A percentile compares a stretch with the other conserved stretches of the same genome.
phyloP scores from a whole-genome alignment of 2,329 filamentous ascomycete genomes.

The Colletotrichum falcatum region DNA sequence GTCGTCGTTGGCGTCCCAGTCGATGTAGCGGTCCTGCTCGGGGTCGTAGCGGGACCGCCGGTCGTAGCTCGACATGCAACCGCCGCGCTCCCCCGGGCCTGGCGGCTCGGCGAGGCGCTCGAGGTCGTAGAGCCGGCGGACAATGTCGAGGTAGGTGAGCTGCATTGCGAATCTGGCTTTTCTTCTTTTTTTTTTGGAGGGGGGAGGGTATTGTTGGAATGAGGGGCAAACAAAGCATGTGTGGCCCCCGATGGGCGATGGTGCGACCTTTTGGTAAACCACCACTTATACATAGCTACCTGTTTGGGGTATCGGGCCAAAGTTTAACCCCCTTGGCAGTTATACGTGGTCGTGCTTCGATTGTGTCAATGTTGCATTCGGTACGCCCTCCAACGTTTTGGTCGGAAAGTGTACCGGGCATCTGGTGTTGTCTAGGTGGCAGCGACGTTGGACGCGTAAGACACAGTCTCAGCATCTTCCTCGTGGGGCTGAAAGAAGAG shows the following conservation, averaged over 20 bases:
- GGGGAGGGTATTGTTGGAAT: too few relatives aligned
- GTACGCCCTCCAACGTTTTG: not conserved
- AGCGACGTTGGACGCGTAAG: not conserved
- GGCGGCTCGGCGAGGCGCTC: slow-evolving; percentile 35
- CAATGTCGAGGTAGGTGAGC: slow-evolving; percentile 32
- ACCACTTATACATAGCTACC: too few relatives aligned
- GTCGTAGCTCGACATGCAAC: slow-evolving; percentile 40
- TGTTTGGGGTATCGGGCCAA: too few relatives aligned
- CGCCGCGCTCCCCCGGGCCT: slow-evolving; percentile 25
- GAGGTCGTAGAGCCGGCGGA: slow-evolving; percentile 34
- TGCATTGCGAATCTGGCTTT: slow-evolving; percentile 3
- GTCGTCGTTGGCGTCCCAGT: slow-evolving; percentile 39
- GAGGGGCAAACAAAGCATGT: too few relatives aligned
- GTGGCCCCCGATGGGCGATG: not conserved
- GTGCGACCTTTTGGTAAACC: not conserved
- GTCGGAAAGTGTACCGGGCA: not conserved
- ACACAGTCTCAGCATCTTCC: not conserved
- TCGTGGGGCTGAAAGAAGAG: not conserved
- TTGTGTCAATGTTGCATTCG: too few relatives aligned
- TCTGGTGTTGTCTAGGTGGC: not conserved
- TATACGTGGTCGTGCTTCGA: too few relatives aligned
- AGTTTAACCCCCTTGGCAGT: too few relatives aligned
- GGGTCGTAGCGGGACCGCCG: slow-evolving; percentile 36
- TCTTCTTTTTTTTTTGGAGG: too few relatives aligned
- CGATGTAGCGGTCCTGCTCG: slow-evolving; percentile 29